A percentile compares a stretch with the other conserved stretches of the same genome.
Evolutionary conservation across 73 alveolate species (phyloP).

Genomic region (Durusdinium trenchii): DNA sequence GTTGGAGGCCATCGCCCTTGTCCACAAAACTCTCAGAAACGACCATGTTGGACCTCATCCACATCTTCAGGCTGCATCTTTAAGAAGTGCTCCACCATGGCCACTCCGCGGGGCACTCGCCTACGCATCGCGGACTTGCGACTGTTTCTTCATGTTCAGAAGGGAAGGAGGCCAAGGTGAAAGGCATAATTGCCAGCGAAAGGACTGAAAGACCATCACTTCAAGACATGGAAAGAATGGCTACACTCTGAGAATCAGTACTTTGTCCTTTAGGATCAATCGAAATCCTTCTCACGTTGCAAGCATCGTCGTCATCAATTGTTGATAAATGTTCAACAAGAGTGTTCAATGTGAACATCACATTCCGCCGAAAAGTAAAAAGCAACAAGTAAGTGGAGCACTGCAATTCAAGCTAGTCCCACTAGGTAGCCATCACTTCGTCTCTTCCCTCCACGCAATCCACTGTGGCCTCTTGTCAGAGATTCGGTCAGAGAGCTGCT

Average conservation of each 20-base stretch:
- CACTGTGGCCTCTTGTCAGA: conserved; percentile 58
- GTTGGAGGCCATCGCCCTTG: too few relatives aligned
- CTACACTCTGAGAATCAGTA: too few relatives aligned
- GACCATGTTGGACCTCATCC: conserved; percentile 33
- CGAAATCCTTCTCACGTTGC: too few relatives aligned
- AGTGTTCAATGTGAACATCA: not conserved
- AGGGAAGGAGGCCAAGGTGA: not conserved
- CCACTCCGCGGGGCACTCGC: conserved; percentile 95
- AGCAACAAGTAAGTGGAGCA: not conserved
- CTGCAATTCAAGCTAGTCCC: not conserved
- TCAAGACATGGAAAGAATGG: too few relatives aligned
- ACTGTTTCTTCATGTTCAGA: not conserved
- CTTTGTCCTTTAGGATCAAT: too few relatives aligned
- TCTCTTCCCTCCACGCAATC: not conserved
- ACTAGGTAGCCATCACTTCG: not conserved
- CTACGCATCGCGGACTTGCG: not conserved
- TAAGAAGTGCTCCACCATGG: conserved; percentile 92
- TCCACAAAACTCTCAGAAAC: not conserved
- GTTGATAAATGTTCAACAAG: too few relatives aligned
- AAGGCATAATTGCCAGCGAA: not conserved
- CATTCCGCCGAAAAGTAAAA: not conserved
- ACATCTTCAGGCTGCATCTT: conserved; percentile 89
- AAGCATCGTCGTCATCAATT: too few relatives aligned
- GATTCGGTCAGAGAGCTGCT: conserved; percentile 78
- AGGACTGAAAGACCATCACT: too few relatives aligned